Evolutionary conservation across 129 eudicot species (phyloP).

Genomic region (Lactuca saligna): DNA sequence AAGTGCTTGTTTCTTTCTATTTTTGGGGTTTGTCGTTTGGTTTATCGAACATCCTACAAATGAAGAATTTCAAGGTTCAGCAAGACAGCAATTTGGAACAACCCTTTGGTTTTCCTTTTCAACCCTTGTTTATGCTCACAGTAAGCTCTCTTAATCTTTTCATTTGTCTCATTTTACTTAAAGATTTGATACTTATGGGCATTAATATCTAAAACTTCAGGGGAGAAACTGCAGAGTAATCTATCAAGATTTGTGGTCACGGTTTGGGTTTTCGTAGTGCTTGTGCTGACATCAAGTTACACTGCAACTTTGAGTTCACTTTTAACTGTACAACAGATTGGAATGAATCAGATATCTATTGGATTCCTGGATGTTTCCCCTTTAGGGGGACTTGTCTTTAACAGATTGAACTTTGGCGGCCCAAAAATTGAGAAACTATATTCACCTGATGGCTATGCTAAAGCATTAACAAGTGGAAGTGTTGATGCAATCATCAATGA

Average conservation of each 20-base stretch:
- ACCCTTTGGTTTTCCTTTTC: background rate
- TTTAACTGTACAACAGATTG: background rate
- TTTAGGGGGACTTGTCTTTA: background rate
- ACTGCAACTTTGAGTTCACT: background rate
- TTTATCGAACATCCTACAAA: background rate
- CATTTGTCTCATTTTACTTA: too few species aligned
- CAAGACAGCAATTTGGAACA: background rate
- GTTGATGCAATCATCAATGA: conserved; percentile 41
- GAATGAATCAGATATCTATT: background rate
- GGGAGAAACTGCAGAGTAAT: conserved; percentile 22
- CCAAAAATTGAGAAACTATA: conserved; percentile 7
- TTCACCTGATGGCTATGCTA: conserved; percentile 24
- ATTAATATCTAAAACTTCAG: conserved; percentile 18
- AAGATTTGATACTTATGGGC: too few species aligned
- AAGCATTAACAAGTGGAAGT: conserved; percentile 35
- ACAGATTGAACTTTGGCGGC: conserved; percentile 3
- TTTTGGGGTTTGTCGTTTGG: background rate
- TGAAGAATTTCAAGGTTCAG: background rate
- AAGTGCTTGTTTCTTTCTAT: background rate
- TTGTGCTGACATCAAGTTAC: background rate
- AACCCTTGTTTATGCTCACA: background rate
- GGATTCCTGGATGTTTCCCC: background rate
- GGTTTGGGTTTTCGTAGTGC: background rate
- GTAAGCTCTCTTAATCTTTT: background rate
- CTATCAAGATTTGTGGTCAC: background rate